Percentiles rank a stretch among this genome's conserved stretches.
Evolutionary conservation across 306 rosid genomes (phyloP).

Genomic region (Cucumis hystrix): DNA sequence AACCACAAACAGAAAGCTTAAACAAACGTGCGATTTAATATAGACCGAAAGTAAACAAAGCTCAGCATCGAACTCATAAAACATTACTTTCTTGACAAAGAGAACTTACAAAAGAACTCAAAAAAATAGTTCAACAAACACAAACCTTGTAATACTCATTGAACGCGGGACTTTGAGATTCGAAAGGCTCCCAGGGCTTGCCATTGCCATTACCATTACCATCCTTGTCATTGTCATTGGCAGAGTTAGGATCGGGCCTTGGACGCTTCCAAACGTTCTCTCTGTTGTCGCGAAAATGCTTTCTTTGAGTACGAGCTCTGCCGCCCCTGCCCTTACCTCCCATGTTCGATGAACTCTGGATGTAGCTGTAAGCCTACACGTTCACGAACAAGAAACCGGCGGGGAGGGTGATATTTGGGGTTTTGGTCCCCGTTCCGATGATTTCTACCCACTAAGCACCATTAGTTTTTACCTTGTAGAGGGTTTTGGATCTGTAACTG

Average conservation of each 20-base stretch:
- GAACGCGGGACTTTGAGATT: slow-evolving; percentile 46
- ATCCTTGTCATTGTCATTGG: background rate
- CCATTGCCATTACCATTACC: background rate
- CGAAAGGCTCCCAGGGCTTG: slow-evolving; percentile 64
- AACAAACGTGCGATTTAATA: background rate
- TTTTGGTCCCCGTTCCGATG: background rate
- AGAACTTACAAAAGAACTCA: background rate
- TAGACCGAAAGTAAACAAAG: background rate
- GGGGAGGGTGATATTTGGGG: slow-evolving; percentile 2
- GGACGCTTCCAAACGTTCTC: slow-evolving; percentile 93
- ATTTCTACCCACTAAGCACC: background rate
- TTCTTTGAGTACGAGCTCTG: slow-evolving; percentile 77
- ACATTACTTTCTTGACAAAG: background rate
- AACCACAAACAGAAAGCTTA: background rate
- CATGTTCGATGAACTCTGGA: slow-evolving; percentile 18
- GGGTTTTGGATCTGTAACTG: background rate
- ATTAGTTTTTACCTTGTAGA: background rate
- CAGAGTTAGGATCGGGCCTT: slow-evolving; percentile 42
- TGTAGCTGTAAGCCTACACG: background rate
- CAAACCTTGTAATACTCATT: slow-evolving; percentile 62
- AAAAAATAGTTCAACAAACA: background rate
- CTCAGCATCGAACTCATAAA: background rate
- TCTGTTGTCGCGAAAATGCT: slow-evolving; percentile 65
- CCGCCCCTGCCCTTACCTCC: slow-evolving; percentile 53
- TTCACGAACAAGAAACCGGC: background rate